Conservation (phyloP, 345 rosid species). For the Syzygium aromaticum region DNA sequence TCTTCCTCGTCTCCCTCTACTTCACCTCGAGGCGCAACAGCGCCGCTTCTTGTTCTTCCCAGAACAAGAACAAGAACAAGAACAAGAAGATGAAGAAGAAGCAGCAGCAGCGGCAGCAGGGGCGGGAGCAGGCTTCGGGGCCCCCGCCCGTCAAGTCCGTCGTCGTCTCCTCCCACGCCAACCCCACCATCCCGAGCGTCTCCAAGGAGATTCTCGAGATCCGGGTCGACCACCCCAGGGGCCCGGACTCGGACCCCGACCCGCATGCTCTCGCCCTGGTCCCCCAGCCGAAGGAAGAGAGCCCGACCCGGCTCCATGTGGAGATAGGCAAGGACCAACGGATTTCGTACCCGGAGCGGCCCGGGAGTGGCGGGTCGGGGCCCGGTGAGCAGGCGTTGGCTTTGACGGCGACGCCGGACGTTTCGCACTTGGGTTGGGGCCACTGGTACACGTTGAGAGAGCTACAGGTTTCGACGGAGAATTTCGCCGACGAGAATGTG, state of each 20-base stretch:
- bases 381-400: conserved; percentile 44
- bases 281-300: conserved; percentile 24
- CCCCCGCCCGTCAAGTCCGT: neutral
- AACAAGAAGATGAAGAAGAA: neutral
- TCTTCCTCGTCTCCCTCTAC: conserved; percentile 81
- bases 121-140: neutral
- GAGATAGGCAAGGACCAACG: conserved; percentile 87
- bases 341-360: conserved; percentile 67
- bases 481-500: conserved; percentile 68
- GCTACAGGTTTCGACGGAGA: conserved; percentile 75
- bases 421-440: conserved; percentile 98
- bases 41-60: conserved; percentile 8
- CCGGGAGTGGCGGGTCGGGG: conserved; percentile 36
- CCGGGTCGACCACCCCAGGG: conserved; percentile 38
- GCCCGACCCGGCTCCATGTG: conserved; percentile 53
- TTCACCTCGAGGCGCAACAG: conserved; percentile 58
- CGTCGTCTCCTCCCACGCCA: neutral
- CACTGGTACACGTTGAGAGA: conserved; percentile 94
- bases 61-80: conserved; percentile 3
- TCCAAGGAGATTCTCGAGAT: conserved; percentile 82
- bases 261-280: conserved; percentile 23
- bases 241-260: conserved; percentile 20
- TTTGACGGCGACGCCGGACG: conserved; percentile 75
- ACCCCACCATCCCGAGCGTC: conserved; percentile 51
- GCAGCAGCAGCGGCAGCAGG: neutral